These are phyloP conservation scores for Solanum medicagineum DNA, from an alignment of 257 asterid genomes.

Conservation along the genomic window DNA sequence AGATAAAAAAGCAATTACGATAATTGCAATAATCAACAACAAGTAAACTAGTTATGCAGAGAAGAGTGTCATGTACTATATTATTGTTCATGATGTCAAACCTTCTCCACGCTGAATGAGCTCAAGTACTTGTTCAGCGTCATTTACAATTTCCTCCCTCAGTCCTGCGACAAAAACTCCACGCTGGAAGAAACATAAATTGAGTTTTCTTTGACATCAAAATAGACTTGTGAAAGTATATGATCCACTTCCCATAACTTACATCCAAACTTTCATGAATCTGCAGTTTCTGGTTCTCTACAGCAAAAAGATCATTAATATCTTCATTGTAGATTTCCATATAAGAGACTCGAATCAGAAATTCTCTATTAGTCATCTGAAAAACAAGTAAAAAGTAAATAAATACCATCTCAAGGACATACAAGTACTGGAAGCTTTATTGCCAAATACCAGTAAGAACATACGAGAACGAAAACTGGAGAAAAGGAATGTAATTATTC, in stretches of 20 bases:
- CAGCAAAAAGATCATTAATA: slow-evolving; percentile 82
- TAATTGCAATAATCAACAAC: not conserved
- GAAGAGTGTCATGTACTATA: not conserved
- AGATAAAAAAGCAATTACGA: not conserved
- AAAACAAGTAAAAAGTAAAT: slow-evolving; percentile 2
- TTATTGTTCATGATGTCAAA: slow-evolving; percentile 15
- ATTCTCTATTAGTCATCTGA: slow-evolving; percentile 73
- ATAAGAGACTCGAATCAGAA: slow-evolving; percentile 86
- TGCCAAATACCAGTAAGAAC: not conserved
- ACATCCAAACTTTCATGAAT: slow-evolving; percentile 99
- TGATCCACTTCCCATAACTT: slow-evolving; percentile 4
- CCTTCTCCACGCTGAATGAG: slow-evolving; percentile 95
- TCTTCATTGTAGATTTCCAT: slow-evolving; percentile 98
- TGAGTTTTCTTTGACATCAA: not conserved
- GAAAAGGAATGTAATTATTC: not conserved
- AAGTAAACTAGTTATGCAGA: not conserved
- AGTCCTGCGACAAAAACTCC: slow-evolving; percentile 98
- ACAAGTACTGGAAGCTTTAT: not conserved
- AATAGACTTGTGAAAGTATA: not conserved
- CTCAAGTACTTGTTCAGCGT: slow-evolving; percentile 75
- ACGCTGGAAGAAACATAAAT: slow-evolving; percentile 41
- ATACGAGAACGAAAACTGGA: not conserved
- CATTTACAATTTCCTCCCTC: slow-evolving; percentile 84
- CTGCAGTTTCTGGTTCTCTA: slow-evolving; percentile 81
- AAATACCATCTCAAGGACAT: not conserved